phyloP scores from a whole-genome alignment of 805 yeast genomes.

The Lipomyces kockii region DNA sequence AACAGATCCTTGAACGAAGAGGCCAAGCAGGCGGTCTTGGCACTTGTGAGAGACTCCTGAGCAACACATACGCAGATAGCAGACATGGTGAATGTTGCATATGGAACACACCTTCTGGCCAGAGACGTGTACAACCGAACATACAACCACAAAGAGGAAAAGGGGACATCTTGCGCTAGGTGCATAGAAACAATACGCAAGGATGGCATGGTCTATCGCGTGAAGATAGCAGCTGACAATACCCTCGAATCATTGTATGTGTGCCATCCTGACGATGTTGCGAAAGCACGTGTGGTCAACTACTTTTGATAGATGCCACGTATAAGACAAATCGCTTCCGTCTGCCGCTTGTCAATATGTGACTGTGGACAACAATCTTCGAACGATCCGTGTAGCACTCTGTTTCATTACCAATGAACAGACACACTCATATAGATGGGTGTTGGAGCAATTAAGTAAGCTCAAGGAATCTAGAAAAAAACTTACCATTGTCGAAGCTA shows the following conservation, averaged over 20 bases:
- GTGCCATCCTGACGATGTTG: neutral
- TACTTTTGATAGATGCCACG: neutral
- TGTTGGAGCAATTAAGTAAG: neutral
- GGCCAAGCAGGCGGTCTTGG: too few species aligned
- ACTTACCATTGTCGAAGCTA: too few species aligned
- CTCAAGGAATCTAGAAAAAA: too few species aligned
- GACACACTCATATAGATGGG: neutral
- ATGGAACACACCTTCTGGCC: neutral
- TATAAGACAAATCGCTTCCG: neutral
- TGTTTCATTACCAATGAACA: neutral
- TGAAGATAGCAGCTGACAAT: neutral
- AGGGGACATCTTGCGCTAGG: neutral
- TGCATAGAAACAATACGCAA: neutral
- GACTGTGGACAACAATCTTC: neutral
- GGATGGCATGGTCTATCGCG: neutral
- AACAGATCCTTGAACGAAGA: too few species aligned
- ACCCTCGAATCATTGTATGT: neutral
- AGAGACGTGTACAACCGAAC: slow-evolving; percentile 2
- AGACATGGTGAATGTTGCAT: neutral
- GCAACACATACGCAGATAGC: neutral
- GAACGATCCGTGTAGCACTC: neutral
- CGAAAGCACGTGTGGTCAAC: neutral
- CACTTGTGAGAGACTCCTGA: neutral
- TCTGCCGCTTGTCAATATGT: neutral
- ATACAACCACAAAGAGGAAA: neutral